Percentiles rank a stretch among this genome's conserved stretches.
Conservation (phyloP, 345 rosid genomes). For the Excoecaria agallocha region DNA sequence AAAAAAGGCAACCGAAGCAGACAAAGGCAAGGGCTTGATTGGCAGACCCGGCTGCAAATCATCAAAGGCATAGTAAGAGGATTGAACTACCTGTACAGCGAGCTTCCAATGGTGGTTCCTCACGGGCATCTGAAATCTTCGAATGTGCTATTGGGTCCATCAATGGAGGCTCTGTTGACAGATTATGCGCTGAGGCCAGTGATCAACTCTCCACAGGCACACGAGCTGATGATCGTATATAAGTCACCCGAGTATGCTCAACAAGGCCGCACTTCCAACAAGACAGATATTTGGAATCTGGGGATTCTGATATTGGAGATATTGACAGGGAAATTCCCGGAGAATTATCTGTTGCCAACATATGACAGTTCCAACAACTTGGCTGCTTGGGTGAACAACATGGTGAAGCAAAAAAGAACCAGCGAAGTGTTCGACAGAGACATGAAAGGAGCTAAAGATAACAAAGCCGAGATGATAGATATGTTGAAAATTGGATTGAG, state of each 20-base stretch:
- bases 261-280: conserved; percentile 41
- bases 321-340: conserved; percentile 59
- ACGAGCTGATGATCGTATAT: conserved; percentile 53
- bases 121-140: conserved; percentile 86
- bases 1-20: conserved; percentile 42
- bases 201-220: conserved; percentile 64
- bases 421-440: conserved; percentile 66
- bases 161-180: conserved; percentile 48
- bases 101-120: conserved; percentile 56
- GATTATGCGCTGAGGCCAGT: conserved; percentile 62
- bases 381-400: conserved; percentile 57
- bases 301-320: conserved; percentile 67
- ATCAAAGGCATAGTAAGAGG: conserved; percentile 67
- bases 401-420: conserved; percentile 54
- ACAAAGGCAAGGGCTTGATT: conserved; percentile 51
- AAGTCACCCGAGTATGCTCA: conserved; percentile 65
- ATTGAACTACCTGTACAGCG: conserved; percentile 52
- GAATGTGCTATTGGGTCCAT: conserved; percentile 55
- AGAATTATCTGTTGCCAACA: conserved; percentile 50
- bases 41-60: conserved; percentile 58
- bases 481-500: conserved; percentile 69
- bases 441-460: conserved; percentile 48
- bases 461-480: conserved; percentile 54
- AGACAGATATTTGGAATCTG: conserved; percentile 66
- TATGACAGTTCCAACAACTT: conserved; percentile 44